These are phyloP conservation scores for Fomitopsis pinicola DNA, from an alignment of 1,284 basidiomycete genomes.

Conservation along the genomic window DNA sequence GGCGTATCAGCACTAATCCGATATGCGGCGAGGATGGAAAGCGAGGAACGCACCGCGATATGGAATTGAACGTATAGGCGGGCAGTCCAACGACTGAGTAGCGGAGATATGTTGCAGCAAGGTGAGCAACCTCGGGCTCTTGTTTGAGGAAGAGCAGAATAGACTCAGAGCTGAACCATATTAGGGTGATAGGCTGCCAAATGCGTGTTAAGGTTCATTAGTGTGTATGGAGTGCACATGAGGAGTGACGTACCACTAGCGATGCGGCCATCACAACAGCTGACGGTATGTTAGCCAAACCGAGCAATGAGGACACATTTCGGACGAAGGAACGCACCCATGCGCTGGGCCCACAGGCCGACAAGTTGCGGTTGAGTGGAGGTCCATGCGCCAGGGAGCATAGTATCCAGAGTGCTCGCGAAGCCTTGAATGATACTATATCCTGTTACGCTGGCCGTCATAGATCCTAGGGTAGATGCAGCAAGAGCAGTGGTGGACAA, in stretches of 20 bases:
- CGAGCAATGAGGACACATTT: background rate
- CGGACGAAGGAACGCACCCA: slow-evolving; percentile 49
- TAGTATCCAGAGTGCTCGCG: slow-evolving; percentile 81
- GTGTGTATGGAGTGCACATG: background rate
- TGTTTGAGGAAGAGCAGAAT: slow-evolving; percentile 80
- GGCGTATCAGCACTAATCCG: slow-evolving; percentile 16
- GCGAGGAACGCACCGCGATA: slow-evolving; percentile 47
- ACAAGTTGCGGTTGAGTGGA: slow-evolving; percentile 79
- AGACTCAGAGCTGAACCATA: slow-evolving; percentile 82
- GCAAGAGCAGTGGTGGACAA: slow-evolving; percentile 80
- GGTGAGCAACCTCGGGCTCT: slow-evolving; percentile 80
- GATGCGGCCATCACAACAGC: slow-evolving; percentile 62
- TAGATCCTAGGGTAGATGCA: slow-evolving; percentile 80
- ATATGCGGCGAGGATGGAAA: background rate
- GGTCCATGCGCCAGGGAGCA: slow-evolving; percentile 91
- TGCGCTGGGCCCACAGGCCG: slow-evolving; percentile 88
- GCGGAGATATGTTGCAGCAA: slow-evolving; percentile 75
- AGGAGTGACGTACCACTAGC: slow-evolving; percentile 45
- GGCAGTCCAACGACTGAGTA: slow-evolving; percentile 83
- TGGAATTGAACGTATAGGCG: slow-evolving; percentile 77
- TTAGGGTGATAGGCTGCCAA: slow-evolving; percentile 53
- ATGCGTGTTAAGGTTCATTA: background rate
- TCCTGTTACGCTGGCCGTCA: slow-evolving; percentile 77
- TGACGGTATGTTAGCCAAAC: slow-evolving; percentile 22
- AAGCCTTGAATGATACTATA: slow-evolving; percentile 84